These are phyloP conservation scores for Hymenoscyphus infarciens DNA, from an alignment of 2,329 filamentous ascomycete species.

Conservation along the genomic window DNA sequence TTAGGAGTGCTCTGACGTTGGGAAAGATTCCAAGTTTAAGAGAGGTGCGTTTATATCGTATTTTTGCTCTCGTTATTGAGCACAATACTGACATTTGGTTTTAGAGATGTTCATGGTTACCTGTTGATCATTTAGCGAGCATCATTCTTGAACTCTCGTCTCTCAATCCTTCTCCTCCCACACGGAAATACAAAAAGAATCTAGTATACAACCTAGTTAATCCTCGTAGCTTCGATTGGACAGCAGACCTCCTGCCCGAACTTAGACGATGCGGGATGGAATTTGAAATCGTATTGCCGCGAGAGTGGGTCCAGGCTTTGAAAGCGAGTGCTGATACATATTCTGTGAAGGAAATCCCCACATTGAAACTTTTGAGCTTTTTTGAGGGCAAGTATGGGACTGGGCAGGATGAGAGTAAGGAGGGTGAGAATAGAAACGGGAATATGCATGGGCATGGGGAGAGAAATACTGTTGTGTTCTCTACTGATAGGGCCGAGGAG, in stretches of 20 bases:
- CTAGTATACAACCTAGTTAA: conserved; percentile 52
- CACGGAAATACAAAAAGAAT: conserved; percentile 8
- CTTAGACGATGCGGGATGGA: conserved; percentile 43
- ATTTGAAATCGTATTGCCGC: conserved; percentile 41
- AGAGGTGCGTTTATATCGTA: conserved; percentile 32
- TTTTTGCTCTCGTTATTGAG: conserved; percentile 34
- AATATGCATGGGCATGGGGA: background rate
- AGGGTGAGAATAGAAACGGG: background rate
- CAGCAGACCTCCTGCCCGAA: conserved; percentile 46
- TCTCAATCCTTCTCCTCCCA: conserved; percentile 14
- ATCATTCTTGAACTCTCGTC: conserved; percentile 41
- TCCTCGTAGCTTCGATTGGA: conserved; percentile 45
- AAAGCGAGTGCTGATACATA: conserved; percentile 34
- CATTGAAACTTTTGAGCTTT: conserved; percentile 50
- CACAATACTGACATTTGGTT: too few species aligned
- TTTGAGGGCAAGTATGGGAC: conserved; percentile 45
- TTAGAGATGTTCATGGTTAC: conserved; percentile 41
- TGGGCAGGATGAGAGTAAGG: conserved; percentile 39
- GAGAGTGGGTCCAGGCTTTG: conserved; percentile 44
- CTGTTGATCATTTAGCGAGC: conserved; percentile 43
- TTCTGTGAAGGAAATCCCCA: conserved; percentile 41
- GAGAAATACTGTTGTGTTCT: background rate
- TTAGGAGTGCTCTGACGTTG: conserved; percentile 43
- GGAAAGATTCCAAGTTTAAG: conserved; percentile 44
- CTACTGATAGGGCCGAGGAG: background rate